These are phyloP conservation scores for Dendrobium catenatum DNA, from an alignment of 106 monocot genomes.

Conservation along the genomic window DNA sequence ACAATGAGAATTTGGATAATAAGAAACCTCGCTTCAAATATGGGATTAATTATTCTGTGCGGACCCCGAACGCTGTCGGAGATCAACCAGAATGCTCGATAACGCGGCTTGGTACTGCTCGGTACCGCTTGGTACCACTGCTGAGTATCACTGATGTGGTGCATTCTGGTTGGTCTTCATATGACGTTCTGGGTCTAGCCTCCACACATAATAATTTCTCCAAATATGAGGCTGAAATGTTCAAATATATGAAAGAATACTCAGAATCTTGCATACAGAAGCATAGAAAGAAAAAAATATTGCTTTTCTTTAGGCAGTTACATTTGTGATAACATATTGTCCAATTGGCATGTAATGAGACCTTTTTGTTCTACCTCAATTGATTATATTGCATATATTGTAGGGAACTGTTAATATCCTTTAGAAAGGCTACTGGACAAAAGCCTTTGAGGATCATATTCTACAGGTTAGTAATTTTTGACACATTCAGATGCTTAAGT, in stretches of 20 bases:
- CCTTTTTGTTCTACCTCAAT: not conserved
- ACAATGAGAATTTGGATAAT: too few relatives aligned
- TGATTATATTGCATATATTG: conserved; percentile 4
- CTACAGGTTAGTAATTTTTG: conserved; percentile 46
- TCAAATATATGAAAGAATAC: not conserved
- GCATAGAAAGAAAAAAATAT: too few relatives aligned
- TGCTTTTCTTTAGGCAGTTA: not conserved
- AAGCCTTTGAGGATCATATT: conserved; percentile 94
- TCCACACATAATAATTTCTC: too few relatives aligned
- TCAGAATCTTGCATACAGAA: too few relatives aligned
- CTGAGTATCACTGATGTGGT: too few relatives aligned
- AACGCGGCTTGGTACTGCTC: too few relatives aligned
- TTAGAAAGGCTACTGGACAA: conserved; percentile 66
- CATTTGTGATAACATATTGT: not conserved
- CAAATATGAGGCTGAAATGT: not conserved
- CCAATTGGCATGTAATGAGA: not conserved
- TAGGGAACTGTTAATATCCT: conserved; percentile 92
- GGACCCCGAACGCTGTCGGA: too few relatives aligned
- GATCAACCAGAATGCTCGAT: too few relatives aligned
- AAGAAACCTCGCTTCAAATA: not conserved
- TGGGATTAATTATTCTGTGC: not conserved
- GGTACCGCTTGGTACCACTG: too few relatives aligned
- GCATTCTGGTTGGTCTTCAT: too few relatives aligned
- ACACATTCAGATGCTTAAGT: not conserved
- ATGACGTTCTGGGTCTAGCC: too few relatives aligned